These are phyloP conservation scores for Penicillium psychrosexuale DNA, from an alignment of 2,329 filamentous ascomycete species.

Conservation along the genomic window DNA sequence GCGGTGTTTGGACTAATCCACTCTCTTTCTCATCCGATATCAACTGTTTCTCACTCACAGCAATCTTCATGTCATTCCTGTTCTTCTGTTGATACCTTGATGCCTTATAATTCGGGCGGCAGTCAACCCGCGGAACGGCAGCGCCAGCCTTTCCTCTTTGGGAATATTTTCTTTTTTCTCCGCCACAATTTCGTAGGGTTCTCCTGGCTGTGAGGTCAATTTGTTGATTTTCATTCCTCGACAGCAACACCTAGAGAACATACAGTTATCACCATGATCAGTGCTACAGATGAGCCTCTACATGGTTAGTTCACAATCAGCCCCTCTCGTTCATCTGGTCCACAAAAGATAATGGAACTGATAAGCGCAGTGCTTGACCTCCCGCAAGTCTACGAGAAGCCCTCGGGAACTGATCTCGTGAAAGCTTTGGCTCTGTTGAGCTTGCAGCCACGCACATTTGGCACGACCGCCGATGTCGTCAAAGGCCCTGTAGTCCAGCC, in stretches of 20 bases:
- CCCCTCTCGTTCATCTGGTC: constrained; percentile 12
- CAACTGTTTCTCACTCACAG: background rate
- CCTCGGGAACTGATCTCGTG: constrained; percentile 62
- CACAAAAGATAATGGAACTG: constrained; percentile 28
- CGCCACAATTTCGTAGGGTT: background rate
- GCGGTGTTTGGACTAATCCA: background rate
- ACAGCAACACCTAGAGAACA: background rate
- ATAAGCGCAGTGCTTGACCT: constrained; percentile 63
- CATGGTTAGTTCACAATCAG: constrained; percentile 32
- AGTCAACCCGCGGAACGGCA: constrained; percentile 28
- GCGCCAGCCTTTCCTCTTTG: constrained; percentile 32
- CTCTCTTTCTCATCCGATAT: background rate
- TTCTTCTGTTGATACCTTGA: background rate
- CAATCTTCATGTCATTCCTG: background rate
- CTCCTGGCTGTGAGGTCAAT: constrained; percentile 3
- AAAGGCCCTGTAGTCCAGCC: constrained; percentile 37
- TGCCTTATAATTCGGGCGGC: constrained; percentile 16
- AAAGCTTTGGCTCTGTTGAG: constrained; percentile 64
- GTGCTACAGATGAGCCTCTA: constrained; percentile 37
- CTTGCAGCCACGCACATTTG: constrained; percentile 57
- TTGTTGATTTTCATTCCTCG: constrained; percentile 1
- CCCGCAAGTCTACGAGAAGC: constrained; percentile 78
- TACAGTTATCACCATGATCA: constrained; percentile 30
- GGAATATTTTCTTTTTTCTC: constrained; percentile 32
- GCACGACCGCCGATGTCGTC: constrained; percentile 26